Evolutionary conservation across 108 stramenopile species (phyloP).

Genomic region (Cyclotella cryptica): DNA sequence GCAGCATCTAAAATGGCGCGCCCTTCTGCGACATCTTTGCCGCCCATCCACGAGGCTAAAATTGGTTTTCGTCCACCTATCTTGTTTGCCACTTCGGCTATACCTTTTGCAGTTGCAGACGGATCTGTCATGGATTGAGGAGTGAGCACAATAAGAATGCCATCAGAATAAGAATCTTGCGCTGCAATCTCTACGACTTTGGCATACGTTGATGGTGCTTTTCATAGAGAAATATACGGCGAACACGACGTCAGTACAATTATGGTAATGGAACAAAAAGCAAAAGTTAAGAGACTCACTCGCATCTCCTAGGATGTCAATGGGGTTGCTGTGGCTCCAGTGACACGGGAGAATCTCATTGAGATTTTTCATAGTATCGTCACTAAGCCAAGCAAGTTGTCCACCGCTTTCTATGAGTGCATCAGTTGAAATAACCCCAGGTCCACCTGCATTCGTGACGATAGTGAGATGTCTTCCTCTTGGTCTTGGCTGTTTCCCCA

Average conservation of each 20-base stretch:
- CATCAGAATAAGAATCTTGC: slow-evolving; percentile 33
- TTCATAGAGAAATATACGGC: neutral
- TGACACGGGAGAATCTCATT: slow-evolving; percentile 36
- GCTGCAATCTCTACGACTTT: slow-evolving; percentile 42
- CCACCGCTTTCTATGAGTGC: slow-evolving; percentile 44
- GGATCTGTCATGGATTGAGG: slow-evolving; percentile 57
- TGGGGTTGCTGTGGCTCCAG: slow-evolving; percentile 49
- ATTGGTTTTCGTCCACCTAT: slow-evolving; percentile 38
- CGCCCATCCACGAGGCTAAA: slow-evolving; percentile 51
- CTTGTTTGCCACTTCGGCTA: slow-evolving; percentile 38
- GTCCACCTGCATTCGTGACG: slow-evolving; percentile 54
- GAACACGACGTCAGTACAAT: too few relatives aligned
- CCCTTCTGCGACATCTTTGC: slow-evolving; percentile 36
- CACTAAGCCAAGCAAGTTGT: slow-evolving; percentile 42
- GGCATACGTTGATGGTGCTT: slow-evolving; percentile 27
- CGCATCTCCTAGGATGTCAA: slow-evolving; percentile 54
- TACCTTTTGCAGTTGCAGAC: slow-evolving; percentile 33
- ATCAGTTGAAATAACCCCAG: slow-evolving; percentile 46
- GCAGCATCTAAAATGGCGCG: slow-evolving; percentile 39
- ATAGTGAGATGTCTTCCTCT: slow-evolving; percentile 44
- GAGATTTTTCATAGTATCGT: slow-evolving; percentile 37
- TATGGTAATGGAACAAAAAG: neutral
- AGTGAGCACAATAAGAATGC: slow-evolving; percentile 47
- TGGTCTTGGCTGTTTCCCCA: slow-evolving; percentile 49
- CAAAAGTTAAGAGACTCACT: slow-evolving; percentile 1